Base-by-base conservation (phyloP, 2,329 filamentous ascomycete genomes). In the Metarhizium sp. region DNA sequence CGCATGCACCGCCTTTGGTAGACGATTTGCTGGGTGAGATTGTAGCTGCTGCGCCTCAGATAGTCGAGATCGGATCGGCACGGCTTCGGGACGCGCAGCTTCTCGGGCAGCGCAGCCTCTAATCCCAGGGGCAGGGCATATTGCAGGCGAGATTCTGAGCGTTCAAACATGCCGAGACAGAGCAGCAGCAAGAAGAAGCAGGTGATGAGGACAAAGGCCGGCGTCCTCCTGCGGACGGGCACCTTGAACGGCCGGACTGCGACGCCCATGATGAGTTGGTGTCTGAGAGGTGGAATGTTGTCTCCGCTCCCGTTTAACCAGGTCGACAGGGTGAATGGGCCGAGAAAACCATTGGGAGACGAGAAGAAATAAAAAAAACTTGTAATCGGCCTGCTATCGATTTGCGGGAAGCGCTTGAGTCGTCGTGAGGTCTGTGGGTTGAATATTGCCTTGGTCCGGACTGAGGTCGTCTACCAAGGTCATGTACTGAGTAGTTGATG, bases 1-100 rank as follows among this genome's bases (percentile, higher is more conserved):
- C 68, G 69, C 57, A 79, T 67, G 58, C 75, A 78, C 32, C 73
- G 71, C 16, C 73, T 72, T 16, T 71, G 70, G 61, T 76, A 79
- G 42, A 71, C 57, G 47, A 79, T 67, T 20, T 69, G 68, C 49
- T 71, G 67, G 13, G 73, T 74, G 42, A 79, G 62, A 29, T 62
- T 60, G 42, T 70, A 66, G 3, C 62, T 59, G 25, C 60, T 51
- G 4, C 65, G 66, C 36, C 63, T 64, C 14, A 71, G 59, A 54
- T 69, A 63, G 18, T 68, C 64, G 56, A 69, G 57, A 6, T 64
- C 58, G 11, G 65, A 49, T 11, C 58, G 56, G 48, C 69, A 71
- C 2, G 60, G 49, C 34, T 50, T 47, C 5, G 50, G 20, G 16
- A 38, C 58, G 56, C 52, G 65, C 57, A 52, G 51, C 48, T 20